Evolutionary conservation across 148 eudicot genomes (phyloP).

Genomic region (Pouteria glomerata): DNA sequence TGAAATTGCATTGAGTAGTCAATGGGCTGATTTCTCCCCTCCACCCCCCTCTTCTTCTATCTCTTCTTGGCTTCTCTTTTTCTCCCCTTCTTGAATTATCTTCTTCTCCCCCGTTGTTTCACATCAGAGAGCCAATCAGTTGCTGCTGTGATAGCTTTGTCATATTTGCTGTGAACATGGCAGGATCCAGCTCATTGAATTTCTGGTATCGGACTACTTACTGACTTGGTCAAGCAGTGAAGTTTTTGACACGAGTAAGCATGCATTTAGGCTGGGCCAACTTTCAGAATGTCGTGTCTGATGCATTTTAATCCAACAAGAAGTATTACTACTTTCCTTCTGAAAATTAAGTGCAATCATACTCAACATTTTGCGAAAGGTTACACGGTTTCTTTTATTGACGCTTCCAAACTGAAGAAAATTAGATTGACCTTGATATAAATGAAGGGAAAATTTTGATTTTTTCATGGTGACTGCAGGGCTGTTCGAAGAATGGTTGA

Average conservation of each 20-base stretch:
- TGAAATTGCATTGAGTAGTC: too few species aligned
- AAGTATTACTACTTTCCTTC: too few species aligned
- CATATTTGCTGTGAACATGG: constrained; percentile 17
- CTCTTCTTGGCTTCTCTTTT: too few species aligned
- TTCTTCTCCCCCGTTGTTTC: too few species aligned
- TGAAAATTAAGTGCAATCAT: neutral
- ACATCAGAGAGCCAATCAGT: too few species aligned
- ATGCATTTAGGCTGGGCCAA: neutral
- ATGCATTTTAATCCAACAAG: neutral
- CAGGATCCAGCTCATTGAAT: constrained; percentile 95
- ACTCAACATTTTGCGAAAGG: neutral
- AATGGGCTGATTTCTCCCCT: too few species aligned
- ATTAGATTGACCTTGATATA: too few species aligned
- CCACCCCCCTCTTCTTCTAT: too few species aligned
- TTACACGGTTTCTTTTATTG: neutral
- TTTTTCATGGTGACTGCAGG: constrained; percentile 30
- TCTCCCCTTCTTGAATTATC: too few species aligned
- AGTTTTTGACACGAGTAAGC: constrained; percentile 57
- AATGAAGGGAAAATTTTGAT: constrained; percentile 4
- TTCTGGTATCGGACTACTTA: constrained; percentile 61
- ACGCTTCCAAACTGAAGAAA: neutral
- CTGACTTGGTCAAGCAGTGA: constrained; percentile 55
- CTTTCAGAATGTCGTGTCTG: neutral
- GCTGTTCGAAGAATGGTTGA: constrained; percentile 72
- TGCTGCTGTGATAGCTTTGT: neutral